A percentile compares a stretch with the other conserved stretches of the same genome.
These are phyloP conservation scores for Leishmania braziliensis DNA, from an alignment of 208 protist species.

Conservation along the genomic window DNA sequence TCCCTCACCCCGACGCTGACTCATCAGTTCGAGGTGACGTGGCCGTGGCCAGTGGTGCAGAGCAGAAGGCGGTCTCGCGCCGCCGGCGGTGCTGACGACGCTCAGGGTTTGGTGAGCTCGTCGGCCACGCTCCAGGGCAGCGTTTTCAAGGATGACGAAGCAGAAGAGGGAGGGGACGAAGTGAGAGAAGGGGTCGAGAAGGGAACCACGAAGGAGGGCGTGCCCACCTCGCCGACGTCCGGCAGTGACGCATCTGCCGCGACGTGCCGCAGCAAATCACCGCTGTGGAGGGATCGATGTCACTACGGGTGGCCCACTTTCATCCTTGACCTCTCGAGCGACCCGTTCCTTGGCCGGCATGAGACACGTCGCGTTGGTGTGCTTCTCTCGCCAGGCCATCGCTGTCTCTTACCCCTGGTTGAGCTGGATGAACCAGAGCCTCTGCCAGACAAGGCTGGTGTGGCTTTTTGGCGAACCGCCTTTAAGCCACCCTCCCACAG, in stretches of 20 bases:
- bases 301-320: slow-evolving; percentile 25
- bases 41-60: slow-evolving; percentile 52
- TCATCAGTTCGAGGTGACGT: slow-evolving; percentile 50
- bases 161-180: neutral
- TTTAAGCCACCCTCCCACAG: neutral
- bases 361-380: slow-evolving; percentile 41
- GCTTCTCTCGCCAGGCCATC: slow-evolving; percentile 45
- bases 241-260: neutral
- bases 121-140: neutral
- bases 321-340: slow-evolving; percentile 35
- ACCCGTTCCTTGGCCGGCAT: slow-evolving; percentile 20
- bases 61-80: neutral
- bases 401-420: slow-evolving; percentile 31
- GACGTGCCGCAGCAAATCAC: neutral
- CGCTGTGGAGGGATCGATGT: slow-evolving; percentile 18
- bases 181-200: neutral
- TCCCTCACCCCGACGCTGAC: slow-evolving; percentile 42
- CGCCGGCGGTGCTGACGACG: neutral
- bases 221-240: neutral
- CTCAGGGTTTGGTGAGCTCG: neutral
- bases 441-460: slow-evolving; percentile 10
- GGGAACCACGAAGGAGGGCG: neutral
- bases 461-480: slow-evolving; percentile 30
- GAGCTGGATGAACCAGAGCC: slow-evolving; percentile 12
- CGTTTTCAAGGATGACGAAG: neutral